Conservation (phyloP, 2,329 filamentous ascomycete species). For the Claviceps sp. region DNA sequence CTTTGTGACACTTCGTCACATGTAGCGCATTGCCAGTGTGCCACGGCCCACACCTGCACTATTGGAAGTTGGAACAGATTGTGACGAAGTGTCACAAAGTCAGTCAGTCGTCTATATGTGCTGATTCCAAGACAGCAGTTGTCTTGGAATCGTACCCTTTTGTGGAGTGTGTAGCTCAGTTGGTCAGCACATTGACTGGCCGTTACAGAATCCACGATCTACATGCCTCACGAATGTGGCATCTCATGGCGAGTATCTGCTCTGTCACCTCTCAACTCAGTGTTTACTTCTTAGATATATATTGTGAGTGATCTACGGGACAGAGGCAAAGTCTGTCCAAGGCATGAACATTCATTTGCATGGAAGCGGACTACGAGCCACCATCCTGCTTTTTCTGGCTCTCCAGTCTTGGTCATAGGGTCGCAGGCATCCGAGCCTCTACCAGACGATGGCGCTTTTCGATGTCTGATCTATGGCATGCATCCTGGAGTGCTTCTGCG, state of each 20-base stretch:
- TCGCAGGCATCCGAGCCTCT: not conserved
- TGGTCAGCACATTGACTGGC: too few relatives aligned
- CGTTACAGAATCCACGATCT: too few relatives aligned
- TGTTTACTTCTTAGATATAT: not conserved
- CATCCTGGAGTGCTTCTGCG: not conserved
- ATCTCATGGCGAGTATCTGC: not conserved
- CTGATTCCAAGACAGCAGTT: too few relatives aligned
- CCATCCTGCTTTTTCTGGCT: not conserved
- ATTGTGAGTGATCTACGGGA: slow-evolving; percentile 2
- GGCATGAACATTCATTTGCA: not conserved
- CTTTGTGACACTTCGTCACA: too few relatives aligned
- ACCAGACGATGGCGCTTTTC: not conserved
- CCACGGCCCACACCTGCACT: too few relatives aligned
- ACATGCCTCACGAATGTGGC: not conserved
- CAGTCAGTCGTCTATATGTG: too few relatives aligned
- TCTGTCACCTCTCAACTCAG: not conserved
- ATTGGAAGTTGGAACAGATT: too few relatives aligned
- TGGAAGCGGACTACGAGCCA: not conserved
- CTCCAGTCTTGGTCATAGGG: not conserved
- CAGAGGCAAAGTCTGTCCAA: not conserved
- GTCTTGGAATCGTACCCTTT: too few relatives aligned
- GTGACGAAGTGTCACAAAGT: too few relatives aligned
- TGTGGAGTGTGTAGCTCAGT: too few relatives aligned
- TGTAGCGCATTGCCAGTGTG: too few relatives aligned
- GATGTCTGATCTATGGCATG: not conserved